These are phyloP conservation scores for Plectosphaerella cucumerina DNA, from an alignment of 2,329 filamentous ascomycete species.

Conservation along the genomic window DNA sequence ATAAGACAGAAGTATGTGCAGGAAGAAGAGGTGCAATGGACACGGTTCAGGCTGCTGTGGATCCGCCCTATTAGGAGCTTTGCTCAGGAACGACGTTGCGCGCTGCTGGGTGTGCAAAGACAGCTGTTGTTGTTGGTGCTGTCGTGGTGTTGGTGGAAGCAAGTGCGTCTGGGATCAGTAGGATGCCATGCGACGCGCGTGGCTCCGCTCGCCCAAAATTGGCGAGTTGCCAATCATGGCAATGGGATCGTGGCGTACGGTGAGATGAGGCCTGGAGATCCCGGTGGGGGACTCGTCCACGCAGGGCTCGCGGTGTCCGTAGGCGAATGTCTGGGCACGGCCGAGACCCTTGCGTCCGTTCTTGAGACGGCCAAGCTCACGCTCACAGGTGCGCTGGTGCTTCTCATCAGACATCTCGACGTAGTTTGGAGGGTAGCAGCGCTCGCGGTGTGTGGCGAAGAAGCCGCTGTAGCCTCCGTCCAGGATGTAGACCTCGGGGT, in stretches of 20 bases:
- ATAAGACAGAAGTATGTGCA: slow-evolving; percentile 9
- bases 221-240: slow-evolving; percentile 41
- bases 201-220: slow-evolving; percentile 45
- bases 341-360: slow-evolving; percentile 77
- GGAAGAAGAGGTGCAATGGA: slow-evolving; percentile 11
- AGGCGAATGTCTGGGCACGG: slow-evolving; percentile 91
- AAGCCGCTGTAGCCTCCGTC: slow-evolving; percentile 96
- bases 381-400: slow-evolving; percentile 89
- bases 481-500: slow-evolving; percentile 94
- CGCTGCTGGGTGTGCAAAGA: not conserved
- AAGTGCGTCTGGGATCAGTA: slow-evolving; percentile 40
- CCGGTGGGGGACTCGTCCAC: slow-evolving; percentile 58
- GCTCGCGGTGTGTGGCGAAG: slow-evolving; percentile 70
- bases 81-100: not conserved
- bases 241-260: slow-evolving; percentile 32
- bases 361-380: slow-evolving; percentile 89
- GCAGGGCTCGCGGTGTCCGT: slow-evolving; percentile 66
- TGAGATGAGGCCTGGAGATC: slow-evolving; percentile 25
- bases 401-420: slow-evolving; percentile 94
- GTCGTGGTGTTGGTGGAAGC: not conserved
- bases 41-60: slow-evolving; percentile 13
- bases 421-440: slow-evolving; percentile 93
- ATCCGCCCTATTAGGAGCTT: slow-evolving; percentile 12
- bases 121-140: not conserved
- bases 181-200: slow-evolving; percentile 59